Percentiles rank a stretch among this genome's conserved stretches.
phyloP scores from a whole-genome alignment of 1,139 yeast species.

The Diutina sp. region DNA sequence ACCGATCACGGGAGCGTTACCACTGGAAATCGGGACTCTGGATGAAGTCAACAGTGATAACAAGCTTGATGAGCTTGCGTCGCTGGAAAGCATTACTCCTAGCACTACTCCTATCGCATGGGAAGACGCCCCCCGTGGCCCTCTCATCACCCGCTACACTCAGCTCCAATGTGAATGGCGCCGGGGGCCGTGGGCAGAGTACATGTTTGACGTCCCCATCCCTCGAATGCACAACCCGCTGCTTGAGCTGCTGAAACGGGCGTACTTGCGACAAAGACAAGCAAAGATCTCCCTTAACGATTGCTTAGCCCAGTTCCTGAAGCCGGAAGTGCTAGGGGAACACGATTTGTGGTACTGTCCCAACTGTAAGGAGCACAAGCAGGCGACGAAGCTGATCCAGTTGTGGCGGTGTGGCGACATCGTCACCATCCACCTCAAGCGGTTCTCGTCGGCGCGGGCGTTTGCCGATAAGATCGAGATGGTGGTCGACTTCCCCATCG shows the following conservation, averaged over 20 bases:
- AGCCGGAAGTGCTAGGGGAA: conserved; percentile 76
- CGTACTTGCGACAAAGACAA: conserved; percentile 25
- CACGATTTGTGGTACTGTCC: conserved; percentile 96
- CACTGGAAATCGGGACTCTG: conserved; percentile 7
- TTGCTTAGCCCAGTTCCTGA: conserved; percentile 65
- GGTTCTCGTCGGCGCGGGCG: conserved; percentile 78
- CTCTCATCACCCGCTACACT: background rate
- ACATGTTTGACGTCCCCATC: background rate
- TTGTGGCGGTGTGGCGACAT: conserved; percentile 90
- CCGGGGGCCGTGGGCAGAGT: background rate
- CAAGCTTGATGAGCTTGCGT: background rate
- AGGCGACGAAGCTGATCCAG: conserved; percentile 85
- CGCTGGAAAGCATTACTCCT: background rate
- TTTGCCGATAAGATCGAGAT: conserved; percentile 85
- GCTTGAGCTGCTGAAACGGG: conserved; percentile 31
- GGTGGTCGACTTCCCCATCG: conserved; percentile 78
- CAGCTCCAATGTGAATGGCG: background rate
- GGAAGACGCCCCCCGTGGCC: background rate
- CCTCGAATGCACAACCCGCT: conserved; percentile 32
- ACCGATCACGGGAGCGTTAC: conserved; percentile 25
- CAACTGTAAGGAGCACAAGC: conserved; percentile 72
- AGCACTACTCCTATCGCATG: background rate
- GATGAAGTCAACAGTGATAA: background rate
- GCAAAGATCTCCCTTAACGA: conserved; percentile 55
- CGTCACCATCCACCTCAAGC: conserved; percentile 75